Conservation (phyloP, 2,329 filamentous ascomycete genomes). For the Kalmusia sp. region DNA sequence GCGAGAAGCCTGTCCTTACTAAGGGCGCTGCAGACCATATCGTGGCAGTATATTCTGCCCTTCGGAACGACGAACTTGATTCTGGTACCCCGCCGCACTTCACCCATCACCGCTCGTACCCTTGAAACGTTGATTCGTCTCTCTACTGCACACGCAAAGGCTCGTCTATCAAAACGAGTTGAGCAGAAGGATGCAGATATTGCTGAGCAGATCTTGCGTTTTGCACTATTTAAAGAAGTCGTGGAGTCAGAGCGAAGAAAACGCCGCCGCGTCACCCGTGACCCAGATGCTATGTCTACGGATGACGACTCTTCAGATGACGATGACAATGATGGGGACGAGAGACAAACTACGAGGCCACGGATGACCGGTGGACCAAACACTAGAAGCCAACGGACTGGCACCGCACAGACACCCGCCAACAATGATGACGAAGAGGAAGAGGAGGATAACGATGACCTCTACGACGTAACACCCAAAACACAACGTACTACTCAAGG, state of each 20-base stretch:
- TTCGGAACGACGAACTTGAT: conserved; percentile 95
- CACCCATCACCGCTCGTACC: conserved; percentile 94
- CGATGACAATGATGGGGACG: conserved; percentile 64
- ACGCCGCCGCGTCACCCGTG: conserved; percentile 76
- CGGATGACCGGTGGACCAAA: conserved; percentile 48
- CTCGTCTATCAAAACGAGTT: conserved; percentile 84
- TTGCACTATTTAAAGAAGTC: conserved; percentile 97
- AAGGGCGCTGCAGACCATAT: conserved; percentile 93
- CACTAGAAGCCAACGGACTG: conserved; percentile 41
- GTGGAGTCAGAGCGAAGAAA: conserved; percentile 79
- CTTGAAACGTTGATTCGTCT: conserved; percentile 98
- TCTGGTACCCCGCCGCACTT: conserved; percentile 92
- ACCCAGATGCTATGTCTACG: conserved; percentile 61
- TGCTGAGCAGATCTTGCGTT: conserved; percentile 88
- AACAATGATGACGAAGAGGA: conserved; percentile 55
- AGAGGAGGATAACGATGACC: conserved; percentile 62
- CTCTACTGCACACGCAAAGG: conserved; percentile 93
- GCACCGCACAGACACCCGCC: conserved; percentile 38
- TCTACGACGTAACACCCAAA: conserved; percentile 60
- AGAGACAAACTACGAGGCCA: conserved; percentile 33
- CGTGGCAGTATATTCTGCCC: conserved; percentile 85
- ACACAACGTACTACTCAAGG: conserved; percentile 56
- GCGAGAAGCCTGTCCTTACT: conserved; percentile 85
- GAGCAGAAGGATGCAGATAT: conserved; percentile 88
- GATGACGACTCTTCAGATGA: conserved; percentile 66